Conservation (phyloP, 805 yeast genomes). For the Zygoascus flipseniorum region DNA sequence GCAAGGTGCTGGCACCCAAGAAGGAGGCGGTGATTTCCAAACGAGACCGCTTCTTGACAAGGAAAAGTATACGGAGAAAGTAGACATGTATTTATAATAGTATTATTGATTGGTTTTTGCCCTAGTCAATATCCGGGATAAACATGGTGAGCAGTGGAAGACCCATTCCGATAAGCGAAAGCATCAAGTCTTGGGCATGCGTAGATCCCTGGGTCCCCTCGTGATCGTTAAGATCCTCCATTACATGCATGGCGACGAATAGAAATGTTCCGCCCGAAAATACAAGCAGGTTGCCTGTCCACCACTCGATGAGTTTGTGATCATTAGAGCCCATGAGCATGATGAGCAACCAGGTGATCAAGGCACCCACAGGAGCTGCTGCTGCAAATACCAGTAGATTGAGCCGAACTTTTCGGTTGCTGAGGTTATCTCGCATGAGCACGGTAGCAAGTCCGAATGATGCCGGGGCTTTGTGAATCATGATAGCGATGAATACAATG, state of each 20-base stretch:
- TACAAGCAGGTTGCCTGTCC: conserved; percentile 44
- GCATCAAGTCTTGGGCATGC: conserved; percentile 2
- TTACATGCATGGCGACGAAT: conserved; percentile 60
- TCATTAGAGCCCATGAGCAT: conserved; percentile 18
- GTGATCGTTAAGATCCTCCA: conserved; percentile 29
- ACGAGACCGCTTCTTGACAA: conserved; percentile 22
- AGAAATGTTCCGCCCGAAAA: conserved; percentile 68
- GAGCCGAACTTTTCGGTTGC: conserved; percentile 29
- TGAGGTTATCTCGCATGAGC: conserved; percentile 33
- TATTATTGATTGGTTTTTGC: neutral
- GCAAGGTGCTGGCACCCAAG: conserved; percentile 22
- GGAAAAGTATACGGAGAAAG: conserved; percentile 17
- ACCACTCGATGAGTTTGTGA: conserved; percentile 25
- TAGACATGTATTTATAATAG: neutral
- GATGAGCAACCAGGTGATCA: conserved; percentile 37
- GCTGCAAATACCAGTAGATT: conserved; percentile 48
- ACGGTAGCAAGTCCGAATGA: conserved; percentile 58
- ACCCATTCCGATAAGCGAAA: conserved; percentile 21
- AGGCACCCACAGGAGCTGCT: conserved; percentile 55
- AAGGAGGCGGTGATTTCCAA: conserved; percentile 11
- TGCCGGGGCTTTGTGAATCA: conserved; percentile 69
- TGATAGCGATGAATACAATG: conserved; percentile 50
- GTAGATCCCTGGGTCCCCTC: neutral
- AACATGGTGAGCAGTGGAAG: conserved; percentile 26
- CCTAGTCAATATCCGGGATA: conserved; percentile 20